Conservation (phyloP, 306 rosid genomes). For the Arachis hypogaea region DNA sequence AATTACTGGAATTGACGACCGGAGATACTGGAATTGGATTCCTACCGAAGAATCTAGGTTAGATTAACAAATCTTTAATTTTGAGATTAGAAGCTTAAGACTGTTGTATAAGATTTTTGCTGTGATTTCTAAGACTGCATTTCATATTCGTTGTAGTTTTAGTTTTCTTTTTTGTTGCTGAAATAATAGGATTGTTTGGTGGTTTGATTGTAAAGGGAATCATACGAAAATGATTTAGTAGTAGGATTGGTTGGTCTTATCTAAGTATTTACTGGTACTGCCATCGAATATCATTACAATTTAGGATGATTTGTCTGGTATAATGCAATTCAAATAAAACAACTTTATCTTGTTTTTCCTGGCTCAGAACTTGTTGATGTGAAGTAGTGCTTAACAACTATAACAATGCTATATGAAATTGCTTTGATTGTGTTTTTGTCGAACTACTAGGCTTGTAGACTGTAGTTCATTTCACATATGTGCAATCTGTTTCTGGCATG, state of each 20-base stretch:
- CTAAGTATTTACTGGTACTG: neutral
- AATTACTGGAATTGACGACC: slow-evolving; percentile 83
- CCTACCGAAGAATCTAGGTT: slow-evolving; percentile 95
- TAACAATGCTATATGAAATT: neutral
- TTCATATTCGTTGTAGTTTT: neutral
- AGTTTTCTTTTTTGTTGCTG: neutral
- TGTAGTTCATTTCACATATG: neutral
- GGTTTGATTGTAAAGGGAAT: neutral
- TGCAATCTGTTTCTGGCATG: neutral
- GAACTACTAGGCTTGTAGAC: neutral
- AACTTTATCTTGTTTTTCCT: neutral
- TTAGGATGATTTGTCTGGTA: neutral
- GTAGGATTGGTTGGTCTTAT: slow-evolving; percentile 1
- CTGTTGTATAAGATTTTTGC: neutral
- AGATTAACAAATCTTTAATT: slow-evolving; percentile 13
- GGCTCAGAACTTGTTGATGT: neutral
- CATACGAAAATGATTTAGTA: neutral
- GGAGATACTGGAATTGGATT: slow-evolving; percentile 94
- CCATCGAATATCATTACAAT: slow-evolving; percentile 11
- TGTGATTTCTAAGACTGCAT: neutral
- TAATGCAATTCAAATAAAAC: slow-evolving; percentile 2
- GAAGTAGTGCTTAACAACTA: neutral
- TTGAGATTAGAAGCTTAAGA: neutral
- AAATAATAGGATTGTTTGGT: neutral
- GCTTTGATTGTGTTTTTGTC: slow-evolving; percentile 5